Evolutionary conservation across 768 basidiomycete species (phyloP), one percentile per base, ranked within the genome.

Genomic region (Gautieria morchelliformis): DNA sequence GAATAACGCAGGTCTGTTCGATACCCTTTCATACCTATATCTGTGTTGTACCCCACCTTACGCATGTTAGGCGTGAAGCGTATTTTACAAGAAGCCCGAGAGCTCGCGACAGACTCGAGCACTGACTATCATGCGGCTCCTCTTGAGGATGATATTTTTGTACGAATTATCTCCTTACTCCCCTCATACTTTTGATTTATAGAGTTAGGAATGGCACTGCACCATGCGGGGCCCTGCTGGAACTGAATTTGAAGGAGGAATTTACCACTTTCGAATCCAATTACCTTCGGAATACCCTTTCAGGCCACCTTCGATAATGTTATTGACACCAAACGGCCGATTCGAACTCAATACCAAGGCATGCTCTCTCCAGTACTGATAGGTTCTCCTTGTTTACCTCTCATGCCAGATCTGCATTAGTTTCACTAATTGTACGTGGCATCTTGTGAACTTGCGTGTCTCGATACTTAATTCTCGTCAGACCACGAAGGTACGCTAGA

Each of bases 291-390:
- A 93, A 74, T 97, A 98, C 69, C 95, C 95, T 33, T 96, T 98
- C 74, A 84, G 92, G 60, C 93, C 95, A 33, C 95, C 95, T 22
- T 91, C 93, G 49, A 84, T 97, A 66, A 89, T 94, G 83, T 82
- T 97, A 75, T 82, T 97, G 47, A 98, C 94, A 12, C 95, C 95
- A 6, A 95, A 88, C 62, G 95, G 95, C n/a, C 82, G 95, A 47
- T 98, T 97, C 65, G 94, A 97, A 71, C 77, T 93, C 46, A 93
- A 94, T 66, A 92, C 93, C 53, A 95, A 95, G 85, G 93, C 90
- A 65, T 58, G 78, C 60, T 37, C 14, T 35, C 17, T 35, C 39
- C 22, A 56, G 1, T 15, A 33, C 37, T 14, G 46, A 15, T 52
- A 12, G 49, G 42, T 52, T 52, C 53, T n/a, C 24, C 24, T 37